Percentiles rank a stretch among this genome's conserved stretches.
Conservation (phyloP, 2,329 filamentous ascomycete species). For the Anthostomella pinea region DNA sequence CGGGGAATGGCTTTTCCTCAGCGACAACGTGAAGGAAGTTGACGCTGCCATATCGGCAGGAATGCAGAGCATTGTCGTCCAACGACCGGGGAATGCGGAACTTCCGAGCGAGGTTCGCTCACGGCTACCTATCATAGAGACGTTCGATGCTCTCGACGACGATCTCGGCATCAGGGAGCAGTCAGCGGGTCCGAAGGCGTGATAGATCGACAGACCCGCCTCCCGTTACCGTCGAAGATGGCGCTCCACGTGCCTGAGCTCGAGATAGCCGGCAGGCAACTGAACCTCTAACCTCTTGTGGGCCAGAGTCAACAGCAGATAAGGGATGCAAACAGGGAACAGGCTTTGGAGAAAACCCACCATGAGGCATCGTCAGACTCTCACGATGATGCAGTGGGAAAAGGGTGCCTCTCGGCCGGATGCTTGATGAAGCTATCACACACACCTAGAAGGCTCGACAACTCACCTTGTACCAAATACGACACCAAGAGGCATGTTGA, state of each 20-base stretch:
- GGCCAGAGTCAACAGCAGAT: no score
- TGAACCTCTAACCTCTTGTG: no score
- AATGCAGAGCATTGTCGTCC: conserved; percentile 61
- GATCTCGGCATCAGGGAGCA: conserved; percentile 17
- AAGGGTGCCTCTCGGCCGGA: no score
- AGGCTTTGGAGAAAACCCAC: no score
- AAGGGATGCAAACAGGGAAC: no score
- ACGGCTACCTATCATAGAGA: conserved; percentile 28
- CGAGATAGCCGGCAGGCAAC: conserved; percentile 1
- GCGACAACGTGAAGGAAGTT: conserved; percentile 73
- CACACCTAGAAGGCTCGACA: no score
- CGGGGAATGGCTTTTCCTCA: conserved; percentile 70
- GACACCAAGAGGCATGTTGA: no score
- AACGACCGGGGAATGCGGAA: conserved; percentile 68
- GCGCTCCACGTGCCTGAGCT: conserved; percentile 1
- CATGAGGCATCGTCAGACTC: no score
- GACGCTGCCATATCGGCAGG: conserved; percentile 59
- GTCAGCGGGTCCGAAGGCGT: conserved; percentile 11
- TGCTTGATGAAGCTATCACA: no score
- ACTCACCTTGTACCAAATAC: no score
- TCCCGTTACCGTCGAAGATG: background rate
- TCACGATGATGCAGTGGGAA: no score
- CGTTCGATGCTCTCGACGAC: conserved; percentile 26
- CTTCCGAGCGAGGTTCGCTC: conserved; percentile 49
- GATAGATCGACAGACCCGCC: conserved; percentile 2